Evolutionary conservation across 2,329 filamentous ascomycete species (phyloP).

Genomic region (Purpureocillium lavendulum): DNA sequence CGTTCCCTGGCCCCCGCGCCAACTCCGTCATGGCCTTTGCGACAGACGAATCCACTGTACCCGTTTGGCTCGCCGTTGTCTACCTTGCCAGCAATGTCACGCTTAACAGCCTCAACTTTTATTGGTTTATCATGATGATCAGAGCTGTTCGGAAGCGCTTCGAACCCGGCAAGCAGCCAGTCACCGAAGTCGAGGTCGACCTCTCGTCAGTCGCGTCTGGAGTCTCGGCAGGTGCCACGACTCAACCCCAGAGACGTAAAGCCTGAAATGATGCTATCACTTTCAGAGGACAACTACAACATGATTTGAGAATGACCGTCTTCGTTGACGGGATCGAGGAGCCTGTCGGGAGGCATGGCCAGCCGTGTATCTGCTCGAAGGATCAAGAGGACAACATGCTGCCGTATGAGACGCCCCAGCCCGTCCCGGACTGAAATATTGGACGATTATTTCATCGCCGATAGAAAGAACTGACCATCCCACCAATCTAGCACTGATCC

Average conservation of each 20-base stretch:
- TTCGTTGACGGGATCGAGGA: too few species aligned
- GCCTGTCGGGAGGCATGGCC: too few species aligned
- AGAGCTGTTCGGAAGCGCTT: constrained; percentile 71
- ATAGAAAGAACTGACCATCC: too few species aligned
- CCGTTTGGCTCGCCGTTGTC: constrained; percentile 58
- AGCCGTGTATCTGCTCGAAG: too few species aligned
- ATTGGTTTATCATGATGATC: constrained; percentile 87
- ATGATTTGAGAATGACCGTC: too few species aligned
- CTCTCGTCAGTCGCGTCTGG: constrained; percentile 20
- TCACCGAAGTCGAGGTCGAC: constrained; percentile 20
- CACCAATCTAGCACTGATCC: too few species aligned
- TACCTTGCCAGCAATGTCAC: constrained; percentile 65
- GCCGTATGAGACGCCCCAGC: too few species aligned
- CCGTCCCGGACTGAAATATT: too few species aligned
- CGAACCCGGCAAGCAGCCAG: constrained; percentile 33
- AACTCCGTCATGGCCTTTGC: constrained; percentile 33
- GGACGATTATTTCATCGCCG: too few species aligned
- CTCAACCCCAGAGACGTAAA: constrained; percentile 19
- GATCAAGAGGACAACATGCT: too few species aligned
- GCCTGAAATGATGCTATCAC: constrained; percentile 9
- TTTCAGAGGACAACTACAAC: too few species aligned
- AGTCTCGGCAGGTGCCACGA: constrained; percentile 7
- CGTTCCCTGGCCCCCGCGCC: constrained; percentile 17
- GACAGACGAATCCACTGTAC: constrained; percentile 42
- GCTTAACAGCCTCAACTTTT: constrained; percentile 70